Evolutionary conservation across 2,329 filamentous ascomycete species (phyloP), one percentile per base, ranked within the genome.

Genomic region (Stylonectria norvegica): DNA sequence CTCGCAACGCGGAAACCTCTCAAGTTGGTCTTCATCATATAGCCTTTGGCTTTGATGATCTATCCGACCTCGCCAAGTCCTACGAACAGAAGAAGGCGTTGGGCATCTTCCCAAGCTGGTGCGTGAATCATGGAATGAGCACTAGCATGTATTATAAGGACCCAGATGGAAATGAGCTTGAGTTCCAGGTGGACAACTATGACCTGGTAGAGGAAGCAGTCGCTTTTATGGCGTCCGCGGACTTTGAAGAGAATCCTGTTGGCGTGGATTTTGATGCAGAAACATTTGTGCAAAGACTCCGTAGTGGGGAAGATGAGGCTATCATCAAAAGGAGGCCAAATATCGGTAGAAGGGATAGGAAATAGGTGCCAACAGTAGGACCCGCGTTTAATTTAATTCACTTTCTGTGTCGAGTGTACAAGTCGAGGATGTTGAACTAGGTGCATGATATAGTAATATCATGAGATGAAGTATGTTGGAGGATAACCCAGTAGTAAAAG

Each of bases 121-220:
- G 54, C 41, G 59, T 72, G 20, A 72, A 75, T 49, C 72, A 76
- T 50, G 72, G 72, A 3, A 59, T 62, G 2, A 74, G 67, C 2
- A 69, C 61, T 0, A 67, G 62, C 48, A 66, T 75, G 27, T 75
- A 75, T 52, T 75, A 75, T 49, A 42, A 46, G 6, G 72, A 75
- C 50, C 71, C 70, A 5, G 71, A 76, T 49, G 68, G 70, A 10
- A 75, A 74, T 52, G 46, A 57, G 48, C 37, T 75, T 20, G 73
- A 75, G 57, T 65, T 62, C 4, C 70, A 74, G 48, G 65, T 71
- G 3, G 67, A 72, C 40, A 68, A 66, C 34, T 70, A 71, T 36
- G 60, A 62, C 5, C 62, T 55, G 0, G 41, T 41, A 1, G 59
- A 62, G 17, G 69, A 69, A 22, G 63, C 67, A 0, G 62, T 47